phyloP scores from a whole-genome alignment of 306 rosid genomes.

The Amphicarpaea edgeworthii region DNA sequence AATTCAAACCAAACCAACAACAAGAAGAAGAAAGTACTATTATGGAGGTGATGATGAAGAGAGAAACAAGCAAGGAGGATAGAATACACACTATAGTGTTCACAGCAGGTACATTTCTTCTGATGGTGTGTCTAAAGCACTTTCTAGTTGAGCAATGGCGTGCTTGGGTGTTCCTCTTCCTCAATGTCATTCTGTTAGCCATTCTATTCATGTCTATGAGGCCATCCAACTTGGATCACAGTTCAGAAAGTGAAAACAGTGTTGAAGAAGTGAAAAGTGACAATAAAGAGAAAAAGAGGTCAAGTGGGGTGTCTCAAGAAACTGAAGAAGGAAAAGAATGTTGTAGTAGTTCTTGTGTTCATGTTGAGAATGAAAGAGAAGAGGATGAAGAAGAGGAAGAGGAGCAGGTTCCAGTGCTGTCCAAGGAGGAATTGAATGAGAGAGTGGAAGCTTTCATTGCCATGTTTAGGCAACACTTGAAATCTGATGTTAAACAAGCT shows the following conservation, averaged over 20 bases:
- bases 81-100: slow-evolving; percentile 55
- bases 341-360: not conserved
- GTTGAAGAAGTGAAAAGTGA: slow-evolving; percentile 44
- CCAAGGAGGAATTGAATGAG: slow-evolving; percentile 90
- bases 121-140: slow-evolving; percentile 74
- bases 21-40: slow-evolving; percentile 10
- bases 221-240: slow-evolving; percentile 26
- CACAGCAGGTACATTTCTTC: slow-evolving; percentile 70
- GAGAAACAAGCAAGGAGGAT: slow-evolving; percentile 51
- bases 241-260: slow-evolving; percentile 32
- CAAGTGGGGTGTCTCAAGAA: slow-evolving; percentile 43
- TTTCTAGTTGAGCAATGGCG: slow-evolving; percentile 85
- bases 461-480: slow-evolving; percentile 91
- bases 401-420: slow-evolving; percentile 51
- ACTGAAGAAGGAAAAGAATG: slow-evolving; percentile 46
- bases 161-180: slow-evolving; percentile 79
- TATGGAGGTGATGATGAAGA: slow-evolving; percentile 65
- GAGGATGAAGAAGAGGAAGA: slow-evolving; percentile 33
- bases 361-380: slow-evolving; percentile 40
- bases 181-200: slow-evolving; percentile 80
- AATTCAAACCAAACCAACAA: not conserved
- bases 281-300: slow-evolving; percentile 35
- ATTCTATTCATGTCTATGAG: slow-evolving; percentile 76
- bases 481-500: slow-evolving; percentile 69
- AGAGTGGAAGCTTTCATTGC: slow-evolving; percentile 94